Evolutionary conservation across 495 filamentous ascomycete genomes (phyloP).

Genomic region (Penicillium daleae): DNA sequence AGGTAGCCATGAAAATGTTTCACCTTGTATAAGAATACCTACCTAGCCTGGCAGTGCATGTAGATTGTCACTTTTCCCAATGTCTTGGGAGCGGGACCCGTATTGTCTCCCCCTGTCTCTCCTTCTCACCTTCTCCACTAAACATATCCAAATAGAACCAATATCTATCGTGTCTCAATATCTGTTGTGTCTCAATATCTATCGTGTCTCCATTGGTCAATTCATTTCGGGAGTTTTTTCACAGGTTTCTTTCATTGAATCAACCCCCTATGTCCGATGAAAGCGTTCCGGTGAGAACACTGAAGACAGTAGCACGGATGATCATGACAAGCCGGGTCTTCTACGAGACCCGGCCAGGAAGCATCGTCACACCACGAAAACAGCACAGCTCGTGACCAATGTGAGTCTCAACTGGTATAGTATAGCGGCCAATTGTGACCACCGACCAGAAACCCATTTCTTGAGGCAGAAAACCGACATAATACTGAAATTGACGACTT

Average conservation of each 20-base stretch:
- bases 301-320: constrained; percentile 2
- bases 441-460: too few relatives aligned
- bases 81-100: neutral
- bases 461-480: too few relatives aligned
- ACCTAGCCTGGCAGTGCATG: neutral
- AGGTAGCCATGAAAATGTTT: neutral
- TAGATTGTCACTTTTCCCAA: neutral
- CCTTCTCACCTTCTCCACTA: neutral
- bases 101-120: neutral
- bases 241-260: neutral
- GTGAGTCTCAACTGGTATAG: neutral
- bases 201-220: neutral
- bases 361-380: neutral
- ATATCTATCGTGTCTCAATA: neutral
- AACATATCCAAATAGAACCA: neutral
- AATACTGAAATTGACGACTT: too few relatives aligned
- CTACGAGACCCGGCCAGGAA: neutral
- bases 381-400: neutral
- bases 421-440: too few relatives aligned
- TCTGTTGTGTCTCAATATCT: too few relatives aligned
- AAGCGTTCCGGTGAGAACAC: neutral
- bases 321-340: neutral
- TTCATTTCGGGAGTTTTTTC: neutral
- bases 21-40: neutral
- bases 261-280: neutral